Evolutionary conservation across 2,329 filamentous ascomycete genomes (phyloP), one percentile per base, ranked within the genome.

Genomic region (Fusarium papillatum): DNA sequence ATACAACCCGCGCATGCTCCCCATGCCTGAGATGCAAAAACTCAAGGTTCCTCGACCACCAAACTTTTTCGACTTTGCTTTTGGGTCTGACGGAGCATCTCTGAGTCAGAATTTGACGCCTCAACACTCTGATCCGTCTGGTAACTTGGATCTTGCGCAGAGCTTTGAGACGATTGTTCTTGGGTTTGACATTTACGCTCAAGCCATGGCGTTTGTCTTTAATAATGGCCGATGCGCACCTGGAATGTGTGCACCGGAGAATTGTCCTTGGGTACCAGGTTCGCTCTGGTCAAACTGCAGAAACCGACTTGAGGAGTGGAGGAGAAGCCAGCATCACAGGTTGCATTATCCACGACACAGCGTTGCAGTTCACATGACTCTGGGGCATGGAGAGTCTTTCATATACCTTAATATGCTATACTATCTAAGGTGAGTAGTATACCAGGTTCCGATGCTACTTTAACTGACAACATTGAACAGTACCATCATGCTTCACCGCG

Each of bases 181-280:
- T n/a, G 86, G 86, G 0, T 85, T 87, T 41, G 85, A 87, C 29
- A 86, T 87, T 5, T 87, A 85, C 75, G 81, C 84, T 0, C 79
- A 84, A 13, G 81, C 87, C 0, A 83, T 86, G 78, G 81, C 83
- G 0, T 87, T 84, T 43, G 81, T 87, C 6, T 83, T 86, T 29
- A 85, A 84, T 26, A 85, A 86, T 50, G 86, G 86, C 0, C 80
- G 86, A 1, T 82, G 83, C 3, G 84, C 84, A 0, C 83, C 83
- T 1, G 83, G 83, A 2, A 84, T 87, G 83, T 83, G 82, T 50
- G 77, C 75, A 1, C 79, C 82, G 1, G 78, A 82, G 29, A 85
- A 86, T 39, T 84, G 84, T 31, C 85, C 85, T 0, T 87, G 85
- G 85, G 80, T 81, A 1, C 71, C 78, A 0, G 79, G 79, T 0